Percentiles rank a stretch among this genome's conserved stretches.
phyloP scores from a whole-genome alignment of 2,329 filamentous ascomycete genomes.

The Gaeumannomyces tritici region DNA sequence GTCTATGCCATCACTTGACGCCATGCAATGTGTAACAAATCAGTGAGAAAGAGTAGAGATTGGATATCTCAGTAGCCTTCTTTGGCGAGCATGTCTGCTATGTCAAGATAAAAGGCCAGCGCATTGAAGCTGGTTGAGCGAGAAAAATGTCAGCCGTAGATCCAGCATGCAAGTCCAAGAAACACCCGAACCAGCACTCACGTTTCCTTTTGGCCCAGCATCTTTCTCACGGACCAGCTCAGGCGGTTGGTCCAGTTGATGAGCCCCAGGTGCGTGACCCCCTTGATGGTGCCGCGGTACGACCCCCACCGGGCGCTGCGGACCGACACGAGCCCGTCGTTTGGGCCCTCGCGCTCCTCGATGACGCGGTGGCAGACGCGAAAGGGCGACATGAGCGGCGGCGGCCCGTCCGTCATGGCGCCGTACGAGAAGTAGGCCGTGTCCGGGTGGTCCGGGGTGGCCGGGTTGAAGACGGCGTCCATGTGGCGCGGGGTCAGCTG shows the following conservation, averaged over 20 bases:
- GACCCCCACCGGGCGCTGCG: constrained; percentile 51
- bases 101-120: constrained; percentile 56
- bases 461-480: constrained; percentile 47
- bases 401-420: constrained; percentile 32
- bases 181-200: constrained; percentile 23
- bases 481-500: constrained; percentile 53
- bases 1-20: neutral
- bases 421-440: constrained; percentile 57
- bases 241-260: constrained; percentile 60
- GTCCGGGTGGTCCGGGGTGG: constrained; percentile 38
- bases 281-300: constrained; percentile 54
- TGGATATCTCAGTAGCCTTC: constrained; percentile 32
- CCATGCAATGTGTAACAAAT: no score
- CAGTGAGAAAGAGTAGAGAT: no score
- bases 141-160: neutral
- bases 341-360: constrained; percentile 42
- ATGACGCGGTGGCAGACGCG: constrained; percentile 42
- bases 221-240: constrained; percentile 42
- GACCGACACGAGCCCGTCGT: constrained; percentile 61
- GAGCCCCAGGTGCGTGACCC: constrained; percentile 53
- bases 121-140: constrained; percentile 50
- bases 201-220: constrained; percentile 41
- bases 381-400: constrained; percentile 58
- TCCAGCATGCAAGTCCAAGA: neutral
- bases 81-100: constrained; percentile 62